These are phyloP conservation scores for Geotrichum citri-aurantii DNA, from an alignment of 1,139 yeast species.

Conservation along the genomic window DNA sequence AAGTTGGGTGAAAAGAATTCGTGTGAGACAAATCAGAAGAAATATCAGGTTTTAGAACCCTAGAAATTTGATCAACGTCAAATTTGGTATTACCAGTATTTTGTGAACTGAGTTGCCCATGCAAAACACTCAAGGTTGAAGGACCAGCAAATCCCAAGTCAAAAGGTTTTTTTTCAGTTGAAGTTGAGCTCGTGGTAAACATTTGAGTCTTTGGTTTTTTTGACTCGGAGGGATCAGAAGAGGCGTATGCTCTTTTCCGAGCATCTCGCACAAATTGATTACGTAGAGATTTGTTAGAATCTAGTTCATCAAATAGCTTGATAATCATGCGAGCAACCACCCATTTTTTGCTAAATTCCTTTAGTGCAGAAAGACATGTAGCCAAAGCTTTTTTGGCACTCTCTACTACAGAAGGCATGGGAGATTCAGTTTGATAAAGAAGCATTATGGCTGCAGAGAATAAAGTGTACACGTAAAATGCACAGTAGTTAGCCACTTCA, in stretches of 20 bases:
- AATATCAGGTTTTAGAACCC: neutral
- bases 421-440: constrained; percentile 65
- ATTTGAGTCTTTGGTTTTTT: neutral
- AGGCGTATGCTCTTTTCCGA: constrained; percentile 6
- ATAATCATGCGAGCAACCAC: constrained; percentile 38
- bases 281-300: constrained; percentile 28
- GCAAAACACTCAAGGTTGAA: neutral
- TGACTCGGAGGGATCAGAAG: neutral
- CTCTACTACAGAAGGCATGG: constrained; percentile 50
- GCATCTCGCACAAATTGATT: constrained; percentile 26
- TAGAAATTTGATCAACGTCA: too few species aligned
- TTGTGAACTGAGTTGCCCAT: neutral
- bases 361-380: constrained; percentile 48
- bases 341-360: constrained; percentile 47
- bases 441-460: constrained; percentile 70
- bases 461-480: constrained; percentile 48
- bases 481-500: constrained; percentile 51
- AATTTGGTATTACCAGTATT: neutral
- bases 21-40: neutral
- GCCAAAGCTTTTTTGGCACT: constrained; percentile 56
- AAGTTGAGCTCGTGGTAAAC: neutral
- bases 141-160: neutral
- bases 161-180: neutral
- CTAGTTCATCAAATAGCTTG: constrained; percentile 32
- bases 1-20: neutral